A percentile compares a stretch with the other conserved stretches of the same genome.
These are phyloP conservation scores for Fusarium longipes DNA, from an alignment of 2,329 filamentous ascomycete species.

Conservation along the genomic window DNA sequence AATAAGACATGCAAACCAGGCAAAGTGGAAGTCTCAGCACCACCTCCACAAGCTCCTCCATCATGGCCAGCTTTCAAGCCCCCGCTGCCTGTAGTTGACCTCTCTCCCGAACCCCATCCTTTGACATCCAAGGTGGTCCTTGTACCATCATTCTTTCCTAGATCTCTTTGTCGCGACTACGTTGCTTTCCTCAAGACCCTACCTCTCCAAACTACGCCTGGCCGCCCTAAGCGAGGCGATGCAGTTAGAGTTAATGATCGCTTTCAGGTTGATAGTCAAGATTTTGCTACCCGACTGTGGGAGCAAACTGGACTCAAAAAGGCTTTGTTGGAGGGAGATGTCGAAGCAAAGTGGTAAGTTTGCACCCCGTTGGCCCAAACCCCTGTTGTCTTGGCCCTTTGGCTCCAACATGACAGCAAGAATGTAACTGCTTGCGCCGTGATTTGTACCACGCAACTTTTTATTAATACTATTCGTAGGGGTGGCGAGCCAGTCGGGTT, in stretches of 20 bases:
- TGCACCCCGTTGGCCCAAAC: background rate
- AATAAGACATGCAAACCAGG: slow-evolving; percentile 47
- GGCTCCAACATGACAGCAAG: background rate
- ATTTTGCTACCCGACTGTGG: slow-evolving; percentile 83
- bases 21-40: slow-evolving; percentile 31
- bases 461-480: slow-evolving; percentile 62
- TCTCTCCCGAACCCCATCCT: slow-evolving; percentile 67
- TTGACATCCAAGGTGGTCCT: slow-evolving; percentile 73
- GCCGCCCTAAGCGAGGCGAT: slow-evolving; percentile 80
- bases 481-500: slow-evolving; percentile 85
- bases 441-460: slow-evolving; percentile 8
- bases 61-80: slow-evolving; percentile 81
- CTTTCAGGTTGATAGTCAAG: slow-evolving; percentile 81
- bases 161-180: slow-evolving; percentile 79
- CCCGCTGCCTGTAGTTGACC: slow-evolving; percentile 71
- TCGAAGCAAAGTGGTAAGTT: slow-evolving; percentile 59
- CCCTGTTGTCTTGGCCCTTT: too few relatives aligned
- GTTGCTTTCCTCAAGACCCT: slow-evolving; percentile 76
- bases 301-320: slow-evolving; percentile 78
- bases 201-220: slow-evolving; percentile 80
- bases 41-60: slow-evolving; percentile 48
- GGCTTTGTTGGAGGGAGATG: slow-evolving; percentile 58
- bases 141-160: slow-evolving; percentile 79
- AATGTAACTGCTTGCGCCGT: slow-evolving; percentile 14
- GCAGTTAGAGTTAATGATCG: slow-evolving; percentile 90